Percentiles rank a stretch among this genome's conserved stretches.
phyloP scores from a whole-genome alignment of 306 rosid species.

The Begonia masoniana region DNA sequence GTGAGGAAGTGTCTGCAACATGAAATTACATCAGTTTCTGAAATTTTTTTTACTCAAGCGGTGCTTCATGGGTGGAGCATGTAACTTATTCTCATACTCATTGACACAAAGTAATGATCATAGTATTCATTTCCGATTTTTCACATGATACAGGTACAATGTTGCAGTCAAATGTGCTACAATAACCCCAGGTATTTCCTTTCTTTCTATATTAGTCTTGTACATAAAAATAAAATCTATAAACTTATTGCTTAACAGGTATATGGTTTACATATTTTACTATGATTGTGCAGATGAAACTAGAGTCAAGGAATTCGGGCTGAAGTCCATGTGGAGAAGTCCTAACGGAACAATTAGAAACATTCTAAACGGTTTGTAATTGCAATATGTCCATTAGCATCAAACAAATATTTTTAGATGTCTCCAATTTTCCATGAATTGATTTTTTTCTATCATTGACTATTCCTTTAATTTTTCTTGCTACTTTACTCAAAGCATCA shows the following conservation, averaged over 20 bases:
- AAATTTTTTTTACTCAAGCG: no score
- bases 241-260: not conserved
- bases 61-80: not conserved
- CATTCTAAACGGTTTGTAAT: conserved; percentile 67
- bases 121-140: conserved; percentile 11
- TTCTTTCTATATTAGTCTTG: not conserved
- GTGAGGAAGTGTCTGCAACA: no score
- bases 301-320: conserved; percentile 87
- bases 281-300: conserved; percentile 60
- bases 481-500: no score
- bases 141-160: conserved; percentile 47
- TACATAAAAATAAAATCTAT: not conserved
- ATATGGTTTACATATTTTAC: conserved; percentile 3
- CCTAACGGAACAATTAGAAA: conserved; percentile 96
- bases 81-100: not conserved
- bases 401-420: no score
- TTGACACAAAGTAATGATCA: not conserved
- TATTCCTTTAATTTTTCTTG: no score
- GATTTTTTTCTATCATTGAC: no score
- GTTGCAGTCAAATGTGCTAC: conserved; percentile 98
- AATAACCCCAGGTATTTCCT: conserved; percentile 75
- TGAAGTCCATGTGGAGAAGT: conserved; percentile 98
- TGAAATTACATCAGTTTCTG: no score
- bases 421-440: no score
- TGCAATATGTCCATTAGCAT: not conserved